Conservation (phyloP, 179 eudicot species). For the Amaranthus tricolor region DNA sequence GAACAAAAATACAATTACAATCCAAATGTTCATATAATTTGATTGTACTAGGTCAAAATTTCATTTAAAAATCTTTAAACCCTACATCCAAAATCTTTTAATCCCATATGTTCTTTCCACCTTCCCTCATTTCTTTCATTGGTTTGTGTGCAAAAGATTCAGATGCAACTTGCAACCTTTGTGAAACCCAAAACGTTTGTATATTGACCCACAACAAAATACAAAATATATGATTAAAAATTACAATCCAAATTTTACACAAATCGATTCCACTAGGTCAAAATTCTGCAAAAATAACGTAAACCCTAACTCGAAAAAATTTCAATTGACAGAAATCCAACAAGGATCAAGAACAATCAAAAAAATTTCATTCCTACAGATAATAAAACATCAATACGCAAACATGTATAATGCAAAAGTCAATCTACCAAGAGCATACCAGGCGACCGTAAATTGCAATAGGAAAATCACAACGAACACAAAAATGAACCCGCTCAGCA, state of each 20-base stretch:
- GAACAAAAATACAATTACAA: background rate
- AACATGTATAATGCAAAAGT: background rate
- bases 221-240: too few relatives aligned
- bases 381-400: background rate
- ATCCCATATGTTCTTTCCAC: background rate
- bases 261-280: too few relatives aligned
- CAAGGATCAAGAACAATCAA: background rate
- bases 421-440: slow-evolving; percentile 37
- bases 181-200: too few relatives aligned
- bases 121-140: too few relatives aligned
- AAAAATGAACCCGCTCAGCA: slow-evolving; percentile 93
- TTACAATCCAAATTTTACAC: too few relatives aligned
- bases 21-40: background rate
- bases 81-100: background rate
- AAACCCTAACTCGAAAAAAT: too few relatives aligned
- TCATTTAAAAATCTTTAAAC: background rate
- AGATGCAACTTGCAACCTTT: too few relatives aligned
- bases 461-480: slow-evolving; percentile 92
- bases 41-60: background rate
- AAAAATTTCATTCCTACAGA: background rate
- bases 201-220: too few relatives aligned
- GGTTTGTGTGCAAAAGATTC: too few relatives aligned
- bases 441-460: slow-evolving; percentile 94
- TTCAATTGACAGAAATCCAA: too few relatives aligned
- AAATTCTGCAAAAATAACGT: too few relatives aligned